Conservation (phyloP, 177 flowering plant species). For the Vitis hybrid region DNA sequence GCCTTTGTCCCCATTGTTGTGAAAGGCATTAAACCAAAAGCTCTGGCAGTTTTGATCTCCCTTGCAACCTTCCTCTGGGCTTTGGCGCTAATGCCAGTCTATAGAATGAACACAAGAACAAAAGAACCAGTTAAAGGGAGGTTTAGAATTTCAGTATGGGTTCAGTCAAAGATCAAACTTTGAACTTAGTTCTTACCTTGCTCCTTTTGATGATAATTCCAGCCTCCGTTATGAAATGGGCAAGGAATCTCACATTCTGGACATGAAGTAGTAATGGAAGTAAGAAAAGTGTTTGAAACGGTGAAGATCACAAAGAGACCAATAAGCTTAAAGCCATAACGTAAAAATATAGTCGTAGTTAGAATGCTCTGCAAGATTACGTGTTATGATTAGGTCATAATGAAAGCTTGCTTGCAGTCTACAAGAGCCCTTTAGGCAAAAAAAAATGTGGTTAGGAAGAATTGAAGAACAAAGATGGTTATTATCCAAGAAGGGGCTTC, state of each 20-base stretch:
- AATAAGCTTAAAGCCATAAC: neutral
- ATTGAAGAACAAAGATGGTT: no score
- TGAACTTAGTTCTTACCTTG: conserved; percentile 42
- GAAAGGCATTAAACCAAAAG: conserved; percentile 94
- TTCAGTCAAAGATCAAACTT: neutral
- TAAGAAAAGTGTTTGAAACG: neutral
- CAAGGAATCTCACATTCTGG: conserved; percentile 92
- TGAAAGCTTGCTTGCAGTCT: no score
- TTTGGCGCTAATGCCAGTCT: conserved; percentile 91
- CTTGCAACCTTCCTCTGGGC: conserved; percentile 94
- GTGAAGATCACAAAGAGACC: neutral
- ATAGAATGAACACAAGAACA: conserved; percentile 8
- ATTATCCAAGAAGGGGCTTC: no score
- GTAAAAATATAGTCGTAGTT: no score
- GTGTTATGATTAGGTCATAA: no score
- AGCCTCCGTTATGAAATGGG: conserved; percentile 85
- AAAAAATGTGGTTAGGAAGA: no score
- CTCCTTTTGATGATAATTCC: conserved; percentile 85
- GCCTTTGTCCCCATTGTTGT: conserved; percentile 85
- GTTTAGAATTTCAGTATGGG: conserved; percentile 1
- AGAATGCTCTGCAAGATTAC: no score
- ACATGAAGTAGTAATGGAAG: neutral
- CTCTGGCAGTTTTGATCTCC: conserved; percentile 94
- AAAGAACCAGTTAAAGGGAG: neutral
- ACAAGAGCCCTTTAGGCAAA: no score